These are phyloP conservation scores for Aspergillus heteromorphus DNA, from an alignment of 495 filamentous ascomycete species.

Conservation along the genomic window DNA sequence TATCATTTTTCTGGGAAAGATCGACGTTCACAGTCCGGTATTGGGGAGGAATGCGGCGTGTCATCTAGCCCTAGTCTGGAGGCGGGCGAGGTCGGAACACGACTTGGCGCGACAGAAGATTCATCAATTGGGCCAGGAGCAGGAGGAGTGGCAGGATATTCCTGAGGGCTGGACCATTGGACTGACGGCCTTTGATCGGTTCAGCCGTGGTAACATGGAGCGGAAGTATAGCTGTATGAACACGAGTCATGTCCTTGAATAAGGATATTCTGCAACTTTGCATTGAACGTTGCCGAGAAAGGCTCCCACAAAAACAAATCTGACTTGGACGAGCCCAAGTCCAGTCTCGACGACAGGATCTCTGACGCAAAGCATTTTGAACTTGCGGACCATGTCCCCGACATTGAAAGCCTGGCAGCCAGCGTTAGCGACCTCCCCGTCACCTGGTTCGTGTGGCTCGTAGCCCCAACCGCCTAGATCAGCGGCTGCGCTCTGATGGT, in stretches of 20 bases:
- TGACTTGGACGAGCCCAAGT: no score
- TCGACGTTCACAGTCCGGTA: no score
- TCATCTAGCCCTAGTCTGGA: no score
- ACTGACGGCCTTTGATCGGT: no score
- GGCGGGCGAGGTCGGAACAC: no score
- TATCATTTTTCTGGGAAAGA: no score
- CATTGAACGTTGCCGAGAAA: not conserved
- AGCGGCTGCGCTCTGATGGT: constrained; percentile 48
- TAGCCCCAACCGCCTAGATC: constrained; percentile 33
- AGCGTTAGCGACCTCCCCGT: constrained; percentile 6
- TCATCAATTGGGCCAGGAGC: no score
- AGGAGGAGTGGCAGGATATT: no score
- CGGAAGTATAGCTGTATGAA: not conserved
- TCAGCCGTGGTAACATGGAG: not conserved
- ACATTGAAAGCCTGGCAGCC: not conserved
- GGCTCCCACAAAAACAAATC: no score
- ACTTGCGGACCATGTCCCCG: not conserved
- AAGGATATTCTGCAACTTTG: not conserved
- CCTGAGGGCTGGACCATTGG: no score
- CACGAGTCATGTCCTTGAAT: not conserved
- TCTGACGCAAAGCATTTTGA: constrained; percentile 1
- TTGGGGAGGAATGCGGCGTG: no score
- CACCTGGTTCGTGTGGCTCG: constrained; percentile 31
- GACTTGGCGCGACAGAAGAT: no score
- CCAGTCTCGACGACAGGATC: not conserved